These are phyloP conservation scores for Incumbomyces delicatus DNA, from an alignment of 2,329 filamentous ascomycete genomes.

Conservation along the genomic window DNA sequence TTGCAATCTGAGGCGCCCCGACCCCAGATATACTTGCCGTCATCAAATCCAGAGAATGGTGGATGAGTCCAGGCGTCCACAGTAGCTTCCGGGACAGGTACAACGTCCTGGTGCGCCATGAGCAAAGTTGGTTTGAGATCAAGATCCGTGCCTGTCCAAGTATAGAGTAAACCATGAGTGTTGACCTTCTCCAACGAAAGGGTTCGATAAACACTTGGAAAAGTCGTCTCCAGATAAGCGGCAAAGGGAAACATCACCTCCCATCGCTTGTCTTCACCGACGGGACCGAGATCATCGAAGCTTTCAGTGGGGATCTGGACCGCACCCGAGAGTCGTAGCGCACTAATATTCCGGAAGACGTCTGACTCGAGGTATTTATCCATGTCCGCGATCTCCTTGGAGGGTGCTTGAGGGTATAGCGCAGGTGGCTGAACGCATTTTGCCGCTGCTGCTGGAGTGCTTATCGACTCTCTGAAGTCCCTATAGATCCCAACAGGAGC, in stretches of 20 bases:
- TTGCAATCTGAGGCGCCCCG: constrained; percentile 53
- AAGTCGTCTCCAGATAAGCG: constrained; percentile 39
- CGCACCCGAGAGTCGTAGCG: constrained; percentile 31
- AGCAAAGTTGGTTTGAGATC: constrained; percentile 47
- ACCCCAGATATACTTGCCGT: constrained; percentile 52
- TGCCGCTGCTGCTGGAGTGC: neutral
- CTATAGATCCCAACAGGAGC: too few relatives aligned
- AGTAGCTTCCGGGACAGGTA: constrained; percentile 46
- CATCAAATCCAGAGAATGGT: constrained; percentile 50
- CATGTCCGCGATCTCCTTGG: constrained; percentile 8
- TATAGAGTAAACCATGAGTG: constrained; percentile 49
- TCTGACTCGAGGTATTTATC: constrained; percentile 11
- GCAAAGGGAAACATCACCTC: constrained; percentile 48
- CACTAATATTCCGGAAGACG: constrained; percentile 12
- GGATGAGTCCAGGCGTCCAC: constrained; percentile 48
- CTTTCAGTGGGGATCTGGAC: constrained; percentile 48
- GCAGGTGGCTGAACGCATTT: neutral
- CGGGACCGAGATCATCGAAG: constrained; percentile 45
- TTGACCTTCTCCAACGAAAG: constrained; percentile 42
- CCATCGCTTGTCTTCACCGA: constrained; percentile 51
- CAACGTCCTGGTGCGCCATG: constrained; percentile 57
- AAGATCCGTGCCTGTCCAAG: constrained; percentile 44
- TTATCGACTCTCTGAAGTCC: too few relatives aligned
- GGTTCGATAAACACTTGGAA: constrained; percentile 34
- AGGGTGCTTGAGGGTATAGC: neutral